Percentiles rank a stretch among this genome's conserved stretches.
phyloP scores from a whole-genome alignment of 2,329 filamentous ascomycete species.

The Ascochyta viciae-villosae region DNA sequence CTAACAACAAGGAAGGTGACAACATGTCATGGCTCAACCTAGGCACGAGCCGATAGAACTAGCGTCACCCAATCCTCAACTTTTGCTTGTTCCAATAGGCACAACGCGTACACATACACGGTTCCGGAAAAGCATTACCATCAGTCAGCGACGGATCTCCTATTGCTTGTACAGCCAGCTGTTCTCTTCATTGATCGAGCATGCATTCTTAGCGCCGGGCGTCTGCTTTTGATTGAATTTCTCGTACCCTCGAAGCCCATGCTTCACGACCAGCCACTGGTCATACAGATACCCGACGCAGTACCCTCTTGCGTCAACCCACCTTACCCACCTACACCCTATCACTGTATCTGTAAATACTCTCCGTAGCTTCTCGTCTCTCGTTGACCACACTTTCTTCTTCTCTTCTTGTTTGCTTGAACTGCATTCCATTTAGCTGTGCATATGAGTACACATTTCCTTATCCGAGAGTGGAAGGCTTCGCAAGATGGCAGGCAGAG shows the following conservation, averaged over 20 bases:
- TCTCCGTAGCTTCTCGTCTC: conserved; percentile 15
- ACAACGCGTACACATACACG: conserved; percentile 18
- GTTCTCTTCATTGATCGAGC: conserved; percentile 29
- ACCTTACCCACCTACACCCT: conserved; percentile 4
- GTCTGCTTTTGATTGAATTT: conserved; percentile 27
- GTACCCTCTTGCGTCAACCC: conserved; percentile 16
- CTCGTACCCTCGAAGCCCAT: conserved; percentile 23
- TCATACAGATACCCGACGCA: conserved; percentile 49
- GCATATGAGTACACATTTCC: conserved; percentile 20
- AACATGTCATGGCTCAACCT: conserved; percentile 87
- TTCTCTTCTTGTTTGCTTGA: conserved; percentile 19
- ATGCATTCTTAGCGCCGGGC: conserved; percentile 41
- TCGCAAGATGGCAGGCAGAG: conserved; percentile 8
- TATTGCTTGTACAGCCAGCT: conserved; percentile 27
- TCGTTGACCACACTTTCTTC: conserved; percentile 14
- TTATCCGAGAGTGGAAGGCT: conserved; percentile 15
- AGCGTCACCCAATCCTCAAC: conserved; percentile 8
- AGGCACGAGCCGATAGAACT: conserved; percentile 51
- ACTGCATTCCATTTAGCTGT: conserved; percentile 15
- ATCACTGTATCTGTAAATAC: conserved; percentile 21
- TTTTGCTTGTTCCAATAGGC: conserved; percentile 9
- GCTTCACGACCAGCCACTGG: conserved; percentile 34
- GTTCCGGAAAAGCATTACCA: conserved; percentile 28
- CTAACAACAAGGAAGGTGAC: conserved; percentile 28
- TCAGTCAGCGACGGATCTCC: conserved; percentile 29